Percentiles rank a stretch among this genome's conserved stretches.
phyloP scores from a whole-genome alignment of 768 basidiomycete genomes.

The Gyrodon lividus region DNA sequence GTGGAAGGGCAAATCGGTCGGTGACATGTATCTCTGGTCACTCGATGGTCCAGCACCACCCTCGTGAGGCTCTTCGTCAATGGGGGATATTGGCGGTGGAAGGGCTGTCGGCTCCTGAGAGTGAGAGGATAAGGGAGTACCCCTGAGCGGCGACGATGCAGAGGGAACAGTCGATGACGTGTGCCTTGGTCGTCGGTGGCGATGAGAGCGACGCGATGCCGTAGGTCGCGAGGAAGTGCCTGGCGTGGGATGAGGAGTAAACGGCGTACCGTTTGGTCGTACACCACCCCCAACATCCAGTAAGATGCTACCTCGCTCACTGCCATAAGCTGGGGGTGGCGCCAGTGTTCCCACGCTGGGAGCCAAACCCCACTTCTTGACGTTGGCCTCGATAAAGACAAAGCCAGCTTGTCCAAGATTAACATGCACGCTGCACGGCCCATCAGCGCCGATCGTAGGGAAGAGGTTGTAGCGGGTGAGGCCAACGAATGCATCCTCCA shows the following conservation, averaged over 20 bases:
- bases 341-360: conserved; percentile 97
- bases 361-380: conserved; percentile 99
- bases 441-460: conserved; percentile 95
- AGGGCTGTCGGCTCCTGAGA: conserved; percentile 50
- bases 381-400: conserved; percentile 99
- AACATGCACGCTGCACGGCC: conserved; percentile 94
- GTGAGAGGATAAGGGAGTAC: conserved; percentile 42
- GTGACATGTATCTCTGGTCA: conserved; percentile 54
- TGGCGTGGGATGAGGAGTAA: too few relatives aligned
- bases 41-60: conserved; percentile 50
- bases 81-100: conserved; percentile 74
- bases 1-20: conserved; percentile 64
- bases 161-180: conserved; percentile 36
- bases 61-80: conserved; percentile 61
- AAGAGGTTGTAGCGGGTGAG: conserved; percentile 91
- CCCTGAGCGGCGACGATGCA: conserved; percentile 67
- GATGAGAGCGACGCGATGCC: conserved; percentile 55
- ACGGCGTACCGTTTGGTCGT: conserved; percentile 40
- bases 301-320: conserved; percentile 93
- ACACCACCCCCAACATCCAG: conserved; percentile 72
- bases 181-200: conserved; percentile 54
- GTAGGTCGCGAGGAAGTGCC: conserved; percentile 44
- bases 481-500: conserved; percentile 94
- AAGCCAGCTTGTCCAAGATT: conserved; percentile 98
- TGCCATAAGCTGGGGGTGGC: conserved; percentile 97